phyloP scores from a whole-genome alignment of 1,284 basidiomycete genomes.

The Pseudozyma thailandica region DNA sequence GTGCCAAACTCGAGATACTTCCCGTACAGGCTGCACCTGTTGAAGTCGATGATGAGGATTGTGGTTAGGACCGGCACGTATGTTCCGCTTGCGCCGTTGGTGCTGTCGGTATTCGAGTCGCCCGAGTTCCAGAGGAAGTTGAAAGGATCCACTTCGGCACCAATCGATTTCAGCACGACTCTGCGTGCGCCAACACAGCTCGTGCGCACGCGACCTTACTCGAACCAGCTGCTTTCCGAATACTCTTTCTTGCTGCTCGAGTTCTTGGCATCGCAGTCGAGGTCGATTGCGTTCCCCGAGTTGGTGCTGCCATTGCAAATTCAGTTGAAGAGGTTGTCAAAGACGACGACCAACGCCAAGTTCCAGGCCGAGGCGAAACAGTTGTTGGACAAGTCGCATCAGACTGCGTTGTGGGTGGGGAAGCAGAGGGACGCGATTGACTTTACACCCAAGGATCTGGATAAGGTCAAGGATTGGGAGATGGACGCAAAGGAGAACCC shows the following conservation, averaged over 20 bases:
- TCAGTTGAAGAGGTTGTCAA: constrained; percentile 60
- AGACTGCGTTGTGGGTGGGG: constrained; percentile 56
- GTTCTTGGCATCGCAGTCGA: constrained; percentile 74
- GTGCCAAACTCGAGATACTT: constrained; percentile 83
- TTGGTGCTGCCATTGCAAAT: constrained; percentile 85
- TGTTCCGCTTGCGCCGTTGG: constrained; percentile 84
- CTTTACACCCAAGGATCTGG: constrained; percentile 62
- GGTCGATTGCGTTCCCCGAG: constrained; percentile 86
- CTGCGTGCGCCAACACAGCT: constrained; percentile 91
- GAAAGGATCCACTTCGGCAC: constrained; percentile 87
- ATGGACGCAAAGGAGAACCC: constrained; percentile 55
- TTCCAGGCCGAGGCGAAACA: constrained; percentile 49
- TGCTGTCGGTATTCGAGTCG: constrained; percentile 86
- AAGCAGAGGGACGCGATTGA: constrained; percentile 56
- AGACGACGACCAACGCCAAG: constrained; percentile 55
- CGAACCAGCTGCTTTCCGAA: constrained; percentile 86
- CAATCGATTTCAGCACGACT: constrained; percentile 86
- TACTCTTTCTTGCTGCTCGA: constrained; percentile 79
- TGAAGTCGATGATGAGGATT: constrained; percentile 79
- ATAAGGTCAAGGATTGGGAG: constrained; percentile 47
- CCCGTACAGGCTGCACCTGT: constrained; percentile 81
- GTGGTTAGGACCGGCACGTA: constrained; percentile 83
- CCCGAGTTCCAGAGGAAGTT: constrained; percentile 80
- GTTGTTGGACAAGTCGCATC: constrained; percentile 61
- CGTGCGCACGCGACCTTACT: constrained; percentile 85